Evolutionary conservation across 1,284 basidiomycete species (phyloP).

Genomic region (Rhodotorula sp.): DNA sequence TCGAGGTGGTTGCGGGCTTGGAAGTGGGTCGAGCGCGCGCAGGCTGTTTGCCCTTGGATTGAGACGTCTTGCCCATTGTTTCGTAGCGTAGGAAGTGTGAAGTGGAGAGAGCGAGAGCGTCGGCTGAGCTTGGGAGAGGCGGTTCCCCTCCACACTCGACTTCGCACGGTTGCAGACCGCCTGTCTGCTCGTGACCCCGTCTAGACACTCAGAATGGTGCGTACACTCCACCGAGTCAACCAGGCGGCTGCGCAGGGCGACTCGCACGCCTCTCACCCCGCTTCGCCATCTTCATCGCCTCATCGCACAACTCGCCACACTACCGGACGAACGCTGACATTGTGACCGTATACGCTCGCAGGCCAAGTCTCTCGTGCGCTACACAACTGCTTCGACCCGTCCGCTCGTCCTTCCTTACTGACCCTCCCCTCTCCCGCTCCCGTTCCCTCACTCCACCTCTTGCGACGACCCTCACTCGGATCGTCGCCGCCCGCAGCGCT

Average conservation of each 20-base stretch:
- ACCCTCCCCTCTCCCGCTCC: neutral
- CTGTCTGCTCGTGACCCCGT: neutral
- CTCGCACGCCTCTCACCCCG: no score
- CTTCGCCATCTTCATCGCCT: no score
- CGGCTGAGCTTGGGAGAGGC: neutral
- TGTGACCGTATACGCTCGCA: neutral
- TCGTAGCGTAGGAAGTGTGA: no score
- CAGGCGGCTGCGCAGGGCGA: no score
- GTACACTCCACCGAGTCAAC: no score
- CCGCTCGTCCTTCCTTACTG: neutral
- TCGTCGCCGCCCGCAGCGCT: slow-evolving; percentile 18
- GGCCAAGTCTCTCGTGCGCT: slow-evolving; percentile 5
- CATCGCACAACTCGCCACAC: no score
- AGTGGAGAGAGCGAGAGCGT: neutral
- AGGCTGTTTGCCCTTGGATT: neutral
- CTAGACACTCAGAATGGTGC: neutral
- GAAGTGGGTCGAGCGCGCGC: neutral
- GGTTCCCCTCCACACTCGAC: neutral
- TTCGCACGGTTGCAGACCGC: no score
- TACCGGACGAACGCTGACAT: no score
- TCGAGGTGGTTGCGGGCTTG: neutral
- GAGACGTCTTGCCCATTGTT: neutral
- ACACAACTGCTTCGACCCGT: no score
- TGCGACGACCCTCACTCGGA: neutral
- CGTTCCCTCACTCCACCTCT: neutral